Evolutionary conservation across 1,284 basidiomycete species (phyloP).

Genomic region (Tylopilus sp.): DNA sequence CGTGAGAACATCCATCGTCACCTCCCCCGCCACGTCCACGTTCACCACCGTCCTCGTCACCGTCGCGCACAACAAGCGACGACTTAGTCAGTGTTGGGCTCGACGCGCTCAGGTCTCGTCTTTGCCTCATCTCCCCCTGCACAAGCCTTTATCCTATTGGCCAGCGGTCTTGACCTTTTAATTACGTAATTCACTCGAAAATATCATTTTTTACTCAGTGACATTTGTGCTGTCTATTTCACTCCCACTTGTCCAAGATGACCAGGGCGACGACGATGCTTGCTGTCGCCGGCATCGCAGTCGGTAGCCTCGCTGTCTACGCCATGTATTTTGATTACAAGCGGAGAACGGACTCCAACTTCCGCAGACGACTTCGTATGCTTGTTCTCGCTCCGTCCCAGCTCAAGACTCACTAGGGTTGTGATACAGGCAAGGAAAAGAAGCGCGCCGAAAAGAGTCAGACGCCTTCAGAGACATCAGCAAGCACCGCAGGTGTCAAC

Average conservation of each 20-base stretch:
- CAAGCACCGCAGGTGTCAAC: slow-evolving; percentile 35
- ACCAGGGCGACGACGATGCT: slow-evolving; percentile 42
- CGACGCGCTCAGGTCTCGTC: too few species aligned
- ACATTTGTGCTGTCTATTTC: neutral
- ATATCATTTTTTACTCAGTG: neutral
- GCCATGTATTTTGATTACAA: slow-evolving; percentile 94
- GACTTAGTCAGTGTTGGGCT: too few species aligned
- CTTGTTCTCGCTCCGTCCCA: slow-evolving; percentile 24
- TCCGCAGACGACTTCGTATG: slow-evolving; percentile 88
- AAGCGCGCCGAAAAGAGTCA: slow-evolving; percentile 82
- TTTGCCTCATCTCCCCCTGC: too few species aligned
- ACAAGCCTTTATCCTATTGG: too few species aligned
- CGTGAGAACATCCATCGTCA: slow-evolving; percentile 24
- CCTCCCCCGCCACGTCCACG: slow-evolving; percentile 11
- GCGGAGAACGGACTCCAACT: slow-evolving; percentile 82
- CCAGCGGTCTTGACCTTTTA: neutral
- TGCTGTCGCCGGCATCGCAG: slow-evolving; percentile 66
- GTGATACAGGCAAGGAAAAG: slow-evolving; percentile 75
- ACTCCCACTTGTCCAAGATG: slow-evolving; percentile 33
- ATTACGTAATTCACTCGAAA: slow-evolving; percentile 26
- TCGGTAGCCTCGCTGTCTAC: slow-evolving; percentile 71
- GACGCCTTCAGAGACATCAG: slow-evolving; percentile 54
- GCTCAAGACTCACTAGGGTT: slow-evolving; percentile 3
- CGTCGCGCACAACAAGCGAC: too few species aligned
- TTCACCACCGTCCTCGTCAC: neutral